These are phyloP conservation scores for Naganishia cerealis DNA, from an alignment of 1,284 basidiomycete genomes.

Conservation along the genomic window DNA sequence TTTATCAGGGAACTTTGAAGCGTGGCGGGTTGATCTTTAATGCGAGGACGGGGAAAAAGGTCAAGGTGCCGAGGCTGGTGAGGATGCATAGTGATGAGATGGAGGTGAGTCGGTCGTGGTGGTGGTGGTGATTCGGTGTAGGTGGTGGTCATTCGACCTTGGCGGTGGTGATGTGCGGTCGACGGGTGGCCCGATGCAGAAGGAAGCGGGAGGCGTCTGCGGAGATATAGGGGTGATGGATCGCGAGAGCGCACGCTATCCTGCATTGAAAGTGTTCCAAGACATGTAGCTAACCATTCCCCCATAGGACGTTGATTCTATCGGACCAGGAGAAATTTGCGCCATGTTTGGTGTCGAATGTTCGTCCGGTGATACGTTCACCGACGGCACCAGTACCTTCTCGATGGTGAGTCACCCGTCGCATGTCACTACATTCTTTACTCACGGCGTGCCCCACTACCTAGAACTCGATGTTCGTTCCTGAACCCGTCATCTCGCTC, in stretches of 20 bases:
- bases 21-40: conserved; percentile 86
- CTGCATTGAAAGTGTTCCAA: no score
- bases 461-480: conserved; percentile 96
- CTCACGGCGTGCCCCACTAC: not conserved
- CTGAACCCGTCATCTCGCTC: conserved; percentile 96
- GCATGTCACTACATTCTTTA: conserved; percentile 1
- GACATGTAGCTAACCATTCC: no score
- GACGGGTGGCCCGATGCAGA: no score
- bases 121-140: not conserved
- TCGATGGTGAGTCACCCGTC: conserved; percentile 69
- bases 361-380: conserved; percentile 97
- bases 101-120: conserved; percentile 65
- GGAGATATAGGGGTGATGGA: no score
- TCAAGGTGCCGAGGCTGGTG: conserved; percentile 96
- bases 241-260: no score
- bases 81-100: conserved; percentile 99
- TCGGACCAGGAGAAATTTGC: conserved; percentile 98
- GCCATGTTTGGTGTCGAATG: conserved; percentile 99
- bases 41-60: conserved; percentile 91
- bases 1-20: conserved; percentile 91
- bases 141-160: no score
- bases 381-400: conserved; percentile 79
- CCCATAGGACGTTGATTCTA: conserved; percentile 76
- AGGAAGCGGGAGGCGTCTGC: no score
- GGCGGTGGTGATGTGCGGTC: not conserved